These are phyloP conservation scores for Hypoxylon sp. DNA, from an alignment of 2,329 filamentous ascomycete species.

Conservation along the genomic window DNA sequence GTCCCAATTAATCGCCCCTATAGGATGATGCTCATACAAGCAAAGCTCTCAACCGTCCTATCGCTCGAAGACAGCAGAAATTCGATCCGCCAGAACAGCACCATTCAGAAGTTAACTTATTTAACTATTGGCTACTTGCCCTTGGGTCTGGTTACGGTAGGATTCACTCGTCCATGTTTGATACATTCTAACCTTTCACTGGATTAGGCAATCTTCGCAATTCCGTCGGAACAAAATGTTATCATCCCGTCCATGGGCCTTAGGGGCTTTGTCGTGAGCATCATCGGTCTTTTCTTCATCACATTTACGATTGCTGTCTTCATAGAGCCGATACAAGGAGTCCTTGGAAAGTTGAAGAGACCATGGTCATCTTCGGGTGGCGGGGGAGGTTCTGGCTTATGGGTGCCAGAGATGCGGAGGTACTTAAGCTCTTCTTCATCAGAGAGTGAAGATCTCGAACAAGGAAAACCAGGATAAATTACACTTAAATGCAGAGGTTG, in stretches of 20 bases:
- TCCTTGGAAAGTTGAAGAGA: constrained; percentile 1
- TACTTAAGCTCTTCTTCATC: not conserved
- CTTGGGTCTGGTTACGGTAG: constrained; percentile 23
- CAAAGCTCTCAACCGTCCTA: constrained; percentile 15
- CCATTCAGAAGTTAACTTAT: constrained; percentile 36
- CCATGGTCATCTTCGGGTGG: not conserved
- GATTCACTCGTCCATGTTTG: not conserved
- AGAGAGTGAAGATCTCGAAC: not conserved
- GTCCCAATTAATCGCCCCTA: not conserved
- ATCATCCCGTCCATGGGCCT: constrained; percentile 29
- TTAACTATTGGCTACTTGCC: constrained; percentile 33
- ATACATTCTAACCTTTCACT: not conserved
- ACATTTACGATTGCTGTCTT: constrained; percentile 18
- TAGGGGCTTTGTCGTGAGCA: constrained; percentile 18
- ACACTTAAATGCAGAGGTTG: no score
- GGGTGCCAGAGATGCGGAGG: not conserved
- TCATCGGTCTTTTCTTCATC: constrained; percentile 16
- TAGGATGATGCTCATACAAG: not conserved
- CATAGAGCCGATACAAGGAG: not conserved
- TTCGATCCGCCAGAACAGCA: constrained; percentile 25
- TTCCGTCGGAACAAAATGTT: constrained; percentile 34
- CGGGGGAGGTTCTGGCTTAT: not conserved
- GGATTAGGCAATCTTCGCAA: constrained; percentile 34
- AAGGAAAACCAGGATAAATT: not conserved
- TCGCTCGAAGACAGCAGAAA: constrained; percentile 18